Evolutionary conservation across 129 eudicot genomes (phyloP).

Genomic region (Logfia minima): DNA sequence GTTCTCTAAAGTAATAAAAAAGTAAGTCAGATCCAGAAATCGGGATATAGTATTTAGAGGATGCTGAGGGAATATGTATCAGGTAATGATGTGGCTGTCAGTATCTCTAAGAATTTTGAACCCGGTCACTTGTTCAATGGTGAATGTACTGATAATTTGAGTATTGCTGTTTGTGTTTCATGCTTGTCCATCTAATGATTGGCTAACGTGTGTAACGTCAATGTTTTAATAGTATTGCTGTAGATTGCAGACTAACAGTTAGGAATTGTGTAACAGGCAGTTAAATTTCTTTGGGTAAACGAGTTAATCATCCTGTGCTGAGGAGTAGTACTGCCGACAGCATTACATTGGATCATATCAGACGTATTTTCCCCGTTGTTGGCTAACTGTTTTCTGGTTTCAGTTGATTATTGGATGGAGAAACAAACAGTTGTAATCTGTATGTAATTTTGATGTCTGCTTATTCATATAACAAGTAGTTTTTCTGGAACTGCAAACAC

Average conservation of each 20-base stretch:
- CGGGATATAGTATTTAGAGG: background rate
- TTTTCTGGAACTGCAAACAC: no score
- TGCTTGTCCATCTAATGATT: background rate
- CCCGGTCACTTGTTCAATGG: background rate
- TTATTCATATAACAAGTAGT: no score
- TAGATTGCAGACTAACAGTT: background rate
- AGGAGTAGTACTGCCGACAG: constrained; percentile 60
- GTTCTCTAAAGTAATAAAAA: no score
- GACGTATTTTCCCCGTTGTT: constrained; percentile 83
- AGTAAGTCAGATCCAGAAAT: background rate
- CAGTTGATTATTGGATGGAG: background rate
- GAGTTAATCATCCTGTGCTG: constrained; percentile 84
- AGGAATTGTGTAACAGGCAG: constrained; percentile 51
- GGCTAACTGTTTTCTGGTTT: constrained; percentile 37
- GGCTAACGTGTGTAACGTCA: background rate
- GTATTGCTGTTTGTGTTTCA: no score
- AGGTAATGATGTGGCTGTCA: background rate
- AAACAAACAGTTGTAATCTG: no score
- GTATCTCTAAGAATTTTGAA: background rate
- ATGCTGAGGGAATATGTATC: background rate
- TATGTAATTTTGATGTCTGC: no score
- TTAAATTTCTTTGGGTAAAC: constrained; percentile 77
- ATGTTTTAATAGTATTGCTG: background rate
- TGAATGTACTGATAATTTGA: background rate
- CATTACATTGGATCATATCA: constrained; percentile 71